Base-by-base conservation (phyloP, 2,329 filamentous ascomycete species). In the Phyllosticta paracitricarpa region DNA sequence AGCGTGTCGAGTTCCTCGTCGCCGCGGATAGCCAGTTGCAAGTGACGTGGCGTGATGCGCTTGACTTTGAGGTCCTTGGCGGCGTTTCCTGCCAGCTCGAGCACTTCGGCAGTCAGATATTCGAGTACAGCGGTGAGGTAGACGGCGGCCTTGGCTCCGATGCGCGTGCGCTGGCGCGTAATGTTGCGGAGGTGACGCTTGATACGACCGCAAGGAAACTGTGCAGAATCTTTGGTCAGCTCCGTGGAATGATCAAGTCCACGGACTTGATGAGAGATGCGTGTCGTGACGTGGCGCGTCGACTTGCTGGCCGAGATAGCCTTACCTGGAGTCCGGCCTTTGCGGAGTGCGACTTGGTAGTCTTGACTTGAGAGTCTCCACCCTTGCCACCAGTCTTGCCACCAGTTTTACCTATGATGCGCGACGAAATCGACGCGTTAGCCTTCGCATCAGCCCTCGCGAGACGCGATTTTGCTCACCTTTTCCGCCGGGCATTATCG, bases 41-140 rank as follows among this genome's bases (percentile, higher is more conserved):
- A 81, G 77, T 99, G 94, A 76, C 94, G 92, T 61, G 94, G 94
- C 12, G 93, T 97, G 78, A 99, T 99, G 78, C 94, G 94, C 87
- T 97, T 99, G 80, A 97, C 94, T 80, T 97, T 99, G 74, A 97
- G 89, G 77, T 99, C 94, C 84, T 97, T 97, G 77, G 94, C 94
- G 59, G 94, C 94, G 76, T 99, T 99, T 77, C 94, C 94, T 75
- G 94, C 94, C 67, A 99, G 83, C 78, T 99, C 94, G 70, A 99
- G 88, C 55, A 99, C 93, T 85, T 99, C 93, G 66, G 93, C 93
- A 64, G 94, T 97, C 68, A 99, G 82, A 76, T 99, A 99, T 81
- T 99, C 94, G 66, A 99, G 89, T 62, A 99, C 94, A 53, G 94
- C 94, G 57, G 94, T 97, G 65, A 97, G 91, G 75, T 99, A 99